Percentiles rank a stretch among this genome's conserved stretches.
phyloP scores from a whole-genome alignment of 495 filamentous ascomycete genomes.

The Talaromyces ruber region DNA sequence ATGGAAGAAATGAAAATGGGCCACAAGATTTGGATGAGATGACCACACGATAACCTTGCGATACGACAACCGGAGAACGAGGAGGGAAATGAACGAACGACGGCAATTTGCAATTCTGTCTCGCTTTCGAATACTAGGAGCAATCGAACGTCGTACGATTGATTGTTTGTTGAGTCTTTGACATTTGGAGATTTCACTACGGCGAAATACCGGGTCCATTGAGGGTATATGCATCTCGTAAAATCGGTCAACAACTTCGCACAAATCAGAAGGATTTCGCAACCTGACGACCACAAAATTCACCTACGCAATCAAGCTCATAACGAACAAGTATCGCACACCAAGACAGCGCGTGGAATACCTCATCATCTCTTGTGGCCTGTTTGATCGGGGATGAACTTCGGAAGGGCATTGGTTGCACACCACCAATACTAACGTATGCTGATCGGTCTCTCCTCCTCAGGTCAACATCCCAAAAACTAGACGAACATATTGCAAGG shows the following conservation, averaged over 20 bases:
- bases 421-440: neutral
- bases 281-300: neutral
- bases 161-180: neutral
- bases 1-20: conserved; percentile 7
- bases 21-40: neutral
- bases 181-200: neutral
- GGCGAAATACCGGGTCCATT: neutral
- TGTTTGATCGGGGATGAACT: neutral
- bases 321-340: neutral
- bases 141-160: neutral
- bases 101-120: neutral
- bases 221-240: neutral
- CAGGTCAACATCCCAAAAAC: conserved; percentile 90
- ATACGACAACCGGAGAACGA: neutral
- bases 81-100: neutral
- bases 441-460: conserved; percentile 10
- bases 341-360: neutral
- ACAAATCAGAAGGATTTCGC: neutral
- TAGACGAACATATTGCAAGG: conserved; percentile 90
- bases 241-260: neutral
- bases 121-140: neutral
- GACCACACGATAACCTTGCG: neutral
- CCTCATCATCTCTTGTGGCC: neutral
- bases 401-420: neutral
- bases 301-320: neutral